Conservation (phyloP, 2,329 filamentous ascomycete genomes). For the Aureobasidium sp. region DNA sequence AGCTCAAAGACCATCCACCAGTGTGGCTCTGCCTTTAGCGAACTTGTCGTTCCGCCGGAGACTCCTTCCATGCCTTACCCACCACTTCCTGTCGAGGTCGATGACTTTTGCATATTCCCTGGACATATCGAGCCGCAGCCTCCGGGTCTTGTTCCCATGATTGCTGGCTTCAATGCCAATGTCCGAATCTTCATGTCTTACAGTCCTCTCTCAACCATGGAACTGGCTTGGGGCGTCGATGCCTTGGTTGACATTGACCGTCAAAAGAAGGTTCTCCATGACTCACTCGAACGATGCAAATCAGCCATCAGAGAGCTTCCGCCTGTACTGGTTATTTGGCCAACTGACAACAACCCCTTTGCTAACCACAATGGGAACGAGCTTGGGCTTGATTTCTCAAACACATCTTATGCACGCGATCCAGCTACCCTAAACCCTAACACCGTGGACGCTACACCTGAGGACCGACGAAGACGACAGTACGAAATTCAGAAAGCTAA, state of each 20-base stretch:
- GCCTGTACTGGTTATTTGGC: slow-evolving; percentile 54
- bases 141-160: slow-evolving; percentile 55
- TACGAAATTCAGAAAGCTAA: slow-evolving; percentile 91
- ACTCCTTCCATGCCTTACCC: slow-evolving; percentile 71
- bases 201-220: slow-evolving; percentile 68
- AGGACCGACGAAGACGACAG: slow-evolving; percentile 47
- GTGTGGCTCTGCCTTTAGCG: slow-evolving; percentile 62
- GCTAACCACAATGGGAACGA: slow-evolving; percentile 17
- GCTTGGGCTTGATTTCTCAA: slow-evolving; percentile 18
- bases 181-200: slow-evolving; percentile 74
- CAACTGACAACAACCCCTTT: slow-evolving; percentile 30
- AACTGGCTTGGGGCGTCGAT: slow-evolving; percentile 72
- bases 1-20: slow-evolving; percentile 67
- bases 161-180: slow-evolving; percentile 75
- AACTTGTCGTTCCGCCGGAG: slow-evolving; percentile 66
- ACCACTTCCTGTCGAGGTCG: slow-evolving; percentile 69
- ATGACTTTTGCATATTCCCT: slow-evolving; percentile 71
- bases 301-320: slow-evolving; percentile 60
- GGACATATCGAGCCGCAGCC: slow-evolving; percentile 64
- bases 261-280: slow-evolving; percentile 65
- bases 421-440: slow-evolving; percentile 18
- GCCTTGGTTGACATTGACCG: slow-evolving; percentile 68
- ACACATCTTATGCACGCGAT: slow-evolving; percentile 20
- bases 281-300: slow-evolving; percentile 64
- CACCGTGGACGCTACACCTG: slow-evolving; percentile 24